Conservation (phyloP, 306 rosid genomes). For the Malus fusca region DNA sequence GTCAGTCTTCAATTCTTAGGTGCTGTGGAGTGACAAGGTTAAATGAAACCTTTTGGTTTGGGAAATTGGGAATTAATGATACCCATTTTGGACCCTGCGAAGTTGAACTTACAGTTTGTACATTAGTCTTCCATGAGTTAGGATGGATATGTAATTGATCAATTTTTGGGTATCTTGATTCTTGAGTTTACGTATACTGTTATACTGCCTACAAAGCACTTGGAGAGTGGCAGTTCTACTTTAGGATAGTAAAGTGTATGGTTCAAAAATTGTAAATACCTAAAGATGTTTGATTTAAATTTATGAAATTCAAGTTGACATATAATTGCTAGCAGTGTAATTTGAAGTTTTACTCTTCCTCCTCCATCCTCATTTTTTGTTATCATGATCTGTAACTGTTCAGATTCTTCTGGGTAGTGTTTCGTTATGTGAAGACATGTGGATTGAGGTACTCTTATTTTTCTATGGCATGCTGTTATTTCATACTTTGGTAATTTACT, state of each 20-base stretch:
- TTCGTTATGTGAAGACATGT: neutral
- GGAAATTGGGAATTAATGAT: neutral
- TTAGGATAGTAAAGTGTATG: neutral
- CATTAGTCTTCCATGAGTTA: neutral
- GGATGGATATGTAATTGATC: neutral
- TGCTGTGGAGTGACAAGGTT: neutral
- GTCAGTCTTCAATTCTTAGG: neutral
- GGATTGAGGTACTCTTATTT: neutral
- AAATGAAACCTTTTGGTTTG: neutral
- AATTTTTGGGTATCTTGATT: neutral
- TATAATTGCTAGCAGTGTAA: neutral
- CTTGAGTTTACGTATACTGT: neutral
- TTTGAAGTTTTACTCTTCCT: neutral
- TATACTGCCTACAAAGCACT: neutral
- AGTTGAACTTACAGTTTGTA: neutral
- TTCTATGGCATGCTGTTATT: neutral
- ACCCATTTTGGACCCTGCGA: neutral
- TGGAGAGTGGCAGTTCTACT: neutral
- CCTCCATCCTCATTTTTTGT: neutral
- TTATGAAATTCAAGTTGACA: neutral
- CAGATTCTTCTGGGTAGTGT: conserved; percentile 1
- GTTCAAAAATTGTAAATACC: neutral
- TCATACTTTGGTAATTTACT: neutral
- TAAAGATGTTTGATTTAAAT: neutral
- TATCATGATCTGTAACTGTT: neutral